Evolutionary conservation across 352 stramenopile genomes (phyloP), one percentile per base, ranked within the genome.

Genomic region (Elongisporangium undulatum): DNA sequence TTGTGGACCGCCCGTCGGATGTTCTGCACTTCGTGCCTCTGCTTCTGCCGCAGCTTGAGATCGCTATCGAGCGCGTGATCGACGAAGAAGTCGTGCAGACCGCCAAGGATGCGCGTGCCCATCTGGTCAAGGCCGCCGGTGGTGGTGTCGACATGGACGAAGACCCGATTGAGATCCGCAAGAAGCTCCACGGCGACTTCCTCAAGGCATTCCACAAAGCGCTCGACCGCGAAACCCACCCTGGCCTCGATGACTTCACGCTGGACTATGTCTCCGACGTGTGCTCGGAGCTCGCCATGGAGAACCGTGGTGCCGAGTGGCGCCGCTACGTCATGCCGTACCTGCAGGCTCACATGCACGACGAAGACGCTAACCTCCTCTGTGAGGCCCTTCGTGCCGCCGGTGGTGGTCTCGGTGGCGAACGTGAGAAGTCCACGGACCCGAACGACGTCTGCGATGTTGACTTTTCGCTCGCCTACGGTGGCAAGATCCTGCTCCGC

Each of bases 401-500:
- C 3, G 77, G 76, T 29, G 76, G 77, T 10, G 76, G 76, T n/a
- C 62, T 86, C 1, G 77, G 74, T 19, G 75, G 71, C 26, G 77
- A 85, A 15, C 69, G 69, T 16, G 72, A 77, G 17, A 82, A 82
- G 56, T 82, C 74, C 19, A 85, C 68, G 7, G 75, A 88, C 67
- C 75, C 77, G 26, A 88, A 88, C 59, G 82, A 91, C 20, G 73
- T 89, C 9, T 91, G 78, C 56, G 77, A 89, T 58, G 54, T 89
- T 6, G 79, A 89, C 58, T 89, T 91, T 55, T 91, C 82, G 16
- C 65, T 89, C 8, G 82, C 82, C 17, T 91, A 89, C 68, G 82
- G 82, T 56, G 79, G 79, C 39, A 99, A 98, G 79, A 98, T 98
- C 83, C 74, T 99, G 54, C 80, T 99, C 55, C 92, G 98, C 74